These are phyloP conservation scores for Spathaspora passalidarum DNA, from an alignment of 805 yeast genomes.

Conservation along the genomic window DNA sequence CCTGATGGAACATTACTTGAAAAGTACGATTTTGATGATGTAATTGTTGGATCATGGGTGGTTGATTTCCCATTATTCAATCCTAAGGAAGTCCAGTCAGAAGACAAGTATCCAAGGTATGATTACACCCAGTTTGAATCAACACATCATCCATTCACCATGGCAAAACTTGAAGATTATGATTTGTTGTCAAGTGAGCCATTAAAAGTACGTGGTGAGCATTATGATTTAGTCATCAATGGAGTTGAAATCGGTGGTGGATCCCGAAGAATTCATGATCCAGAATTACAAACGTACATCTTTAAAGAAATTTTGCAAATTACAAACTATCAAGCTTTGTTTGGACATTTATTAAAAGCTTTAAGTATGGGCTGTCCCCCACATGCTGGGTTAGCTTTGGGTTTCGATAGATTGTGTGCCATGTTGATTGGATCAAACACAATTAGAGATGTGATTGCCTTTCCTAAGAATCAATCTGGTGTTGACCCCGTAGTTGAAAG, in stretches of 20 bases:
- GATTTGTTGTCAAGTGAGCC: slow-evolving; percentile 53
- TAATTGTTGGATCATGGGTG: slow-evolving; percentile 76
- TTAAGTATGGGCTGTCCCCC: slow-evolving; percentile 95
- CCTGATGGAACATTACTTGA: slow-evolving; percentile 9
- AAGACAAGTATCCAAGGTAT: slow-evolving; percentile 58
- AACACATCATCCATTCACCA: slow-evolving; percentile 97
- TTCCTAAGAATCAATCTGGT: slow-evolving; percentile 91
- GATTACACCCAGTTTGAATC: slow-evolving; percentile 49
- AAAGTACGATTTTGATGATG: slow-evolving; percentile 22
- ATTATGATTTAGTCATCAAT: slow-evolving; percentile 88
- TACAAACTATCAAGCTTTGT: slow-evolving; percentile 54
- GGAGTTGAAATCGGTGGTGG: slow-evolving; percentile 99
- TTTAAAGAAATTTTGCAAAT: slow-evolving; percentile 65
- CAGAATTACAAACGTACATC: slow-evolving; percentile 69
- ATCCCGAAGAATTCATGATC: slow-evolving; percentile 89
- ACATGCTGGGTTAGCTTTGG: slow-evolving; percentile 95
- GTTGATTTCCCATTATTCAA: slow-evolving; percentile 90
- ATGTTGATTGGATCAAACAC: slow-evolving; percentile 76
- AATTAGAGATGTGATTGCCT: slow-evolving; percentile 91
- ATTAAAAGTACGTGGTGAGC: slow-evolving; percentile 75
- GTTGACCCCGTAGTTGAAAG: slow-evolving; percentile 83
- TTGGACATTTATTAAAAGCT: slow-evolving; percentile 84
- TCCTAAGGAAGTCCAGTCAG: slow-evolving; percentile 50
- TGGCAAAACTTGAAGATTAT: slow-evolving; percentile 75
- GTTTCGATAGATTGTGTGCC: slow-evolving; percentile 90